Conservation (phyloP, 305 asterid species). For the Vinca major region DNA sequence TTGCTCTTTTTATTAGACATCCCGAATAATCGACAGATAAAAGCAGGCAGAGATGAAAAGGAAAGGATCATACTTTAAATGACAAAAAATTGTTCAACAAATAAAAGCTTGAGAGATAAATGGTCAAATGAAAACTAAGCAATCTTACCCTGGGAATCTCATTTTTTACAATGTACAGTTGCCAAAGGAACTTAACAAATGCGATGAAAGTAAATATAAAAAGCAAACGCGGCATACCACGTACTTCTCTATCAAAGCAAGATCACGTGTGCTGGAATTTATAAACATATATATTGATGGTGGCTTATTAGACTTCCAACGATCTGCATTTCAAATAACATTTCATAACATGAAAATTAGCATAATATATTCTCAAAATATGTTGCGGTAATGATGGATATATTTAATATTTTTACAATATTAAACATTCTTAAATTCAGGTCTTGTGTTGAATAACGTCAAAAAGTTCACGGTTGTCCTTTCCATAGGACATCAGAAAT, state of each 20-base stretch:
- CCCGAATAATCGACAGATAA: neutral
- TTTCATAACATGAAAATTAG: slow-evolving; percentile 12
- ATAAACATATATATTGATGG: slow-evolving; percentile 80
- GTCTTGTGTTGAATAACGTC: neutral
- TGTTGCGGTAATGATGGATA: neutral
- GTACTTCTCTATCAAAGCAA: slow-evolving; percentile 72
- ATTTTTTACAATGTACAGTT: slow-evolving; percentile 4
- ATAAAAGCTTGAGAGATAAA: neutral
- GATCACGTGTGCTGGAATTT: slow-evolving; percentile 80
- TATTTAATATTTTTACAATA: neutral
- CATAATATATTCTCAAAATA: neutral
- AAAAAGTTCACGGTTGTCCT: neutral
- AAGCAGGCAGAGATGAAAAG: neutral
- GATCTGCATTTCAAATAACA: slow-evolving; percentile 40
- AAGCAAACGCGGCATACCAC: slow-evolving; percentile 54
- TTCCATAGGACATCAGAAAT: no score
- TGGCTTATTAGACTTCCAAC: slow-evolving; percentile 77
- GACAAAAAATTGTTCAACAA: neutral
- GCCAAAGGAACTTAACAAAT: slow-evolving; percentile 9
- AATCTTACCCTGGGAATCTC: neutral
- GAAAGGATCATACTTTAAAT: neutral
- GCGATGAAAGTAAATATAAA: slow-evolving; percentile 11
- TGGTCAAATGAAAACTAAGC: neutral
- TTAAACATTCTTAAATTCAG: neutral
- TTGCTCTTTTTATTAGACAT: neutral